Conservation (phyloP, 2,329 filamentous ascomycete species). For the Colletotrichum tofieldiae region DNA sequence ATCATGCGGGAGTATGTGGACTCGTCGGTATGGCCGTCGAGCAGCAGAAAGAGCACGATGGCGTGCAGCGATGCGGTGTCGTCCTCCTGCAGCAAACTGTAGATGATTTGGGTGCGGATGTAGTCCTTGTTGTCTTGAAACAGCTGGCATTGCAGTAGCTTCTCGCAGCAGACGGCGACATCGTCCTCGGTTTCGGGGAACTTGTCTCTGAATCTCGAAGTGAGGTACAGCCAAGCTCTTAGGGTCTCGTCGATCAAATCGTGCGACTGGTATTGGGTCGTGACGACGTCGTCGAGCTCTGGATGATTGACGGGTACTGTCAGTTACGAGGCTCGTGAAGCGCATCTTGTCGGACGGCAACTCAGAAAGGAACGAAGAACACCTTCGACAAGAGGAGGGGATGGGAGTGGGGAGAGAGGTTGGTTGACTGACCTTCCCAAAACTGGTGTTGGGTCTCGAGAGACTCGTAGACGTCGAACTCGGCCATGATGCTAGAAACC, state of each 20-base stretch:
- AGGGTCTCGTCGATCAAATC: slow-evolving; percentile 85
- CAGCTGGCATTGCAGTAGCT: slow-evolving; percentile 81
- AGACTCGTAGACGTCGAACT: slow-evolving; percentile 78
- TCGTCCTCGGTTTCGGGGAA: slow-evolving; percentile 85
- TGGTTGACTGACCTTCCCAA: slow-evolving; percentile 79
- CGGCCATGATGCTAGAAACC: slow-evolving; percentile 61
- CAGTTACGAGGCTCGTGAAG: slow-evolving; percentile 17
- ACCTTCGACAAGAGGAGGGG: background rate
- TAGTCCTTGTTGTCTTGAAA: slow-evolving; percentile 86
- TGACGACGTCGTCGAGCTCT: slow-evolving; percentile 67
- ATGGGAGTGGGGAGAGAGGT: slow-evolving; percentile 34
- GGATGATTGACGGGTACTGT: slow-evolving; percentile 15
- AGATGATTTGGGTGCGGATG: slow-evolving; percentile 92
- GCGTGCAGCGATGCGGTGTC: slow-evolving; percentile 85
- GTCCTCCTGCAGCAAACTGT: slow-evolving; percentile 92
- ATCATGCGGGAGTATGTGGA: slow-evolving; percentile 89
- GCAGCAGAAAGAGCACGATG: slow-evolving; percentile 86
- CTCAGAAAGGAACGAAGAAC: slow-evolving; percentile 11
- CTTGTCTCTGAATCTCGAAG: slow-evolving; percentile 81
- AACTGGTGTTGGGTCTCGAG: slow-evolving; percentile 88
- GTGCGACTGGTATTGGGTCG: slow-evolving; percentile 64
- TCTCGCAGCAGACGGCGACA: slow-evolving; percentile 84
- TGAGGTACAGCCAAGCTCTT: slow-evolving; percentile 86
- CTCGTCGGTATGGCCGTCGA: slow-evolving; percentile 87
- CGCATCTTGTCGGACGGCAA: background rate